Evolutionary conservation across 371 early-diverging fungal genomes (phyloP), one percentile per base, ranked within the genome.

Genomic region (Coemansia sp.): DNA sequence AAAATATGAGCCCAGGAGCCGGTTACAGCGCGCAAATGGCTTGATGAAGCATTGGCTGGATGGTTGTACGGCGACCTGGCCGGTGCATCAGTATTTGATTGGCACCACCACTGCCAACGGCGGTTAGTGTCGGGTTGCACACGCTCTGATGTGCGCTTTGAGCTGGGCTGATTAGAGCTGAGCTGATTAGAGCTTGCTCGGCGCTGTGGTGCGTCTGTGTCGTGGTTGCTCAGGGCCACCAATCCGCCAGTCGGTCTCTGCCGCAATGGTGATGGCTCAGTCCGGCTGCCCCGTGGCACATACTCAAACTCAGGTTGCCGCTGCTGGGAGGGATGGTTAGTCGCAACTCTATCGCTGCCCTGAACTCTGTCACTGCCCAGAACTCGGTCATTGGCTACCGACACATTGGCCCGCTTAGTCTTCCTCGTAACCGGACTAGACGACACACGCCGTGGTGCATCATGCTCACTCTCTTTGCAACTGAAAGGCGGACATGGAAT

Each of bases 1-100:
- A 63, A 66, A 14, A 74, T 51, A 40, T 74, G 75, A 1, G 67
- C 61, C 75, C 75, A 74, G 2, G 71, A 67, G 26, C 66, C 70
- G 11, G 11, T 47, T 3, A 47, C 6, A 16, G 50, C 34, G 14
- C 31, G 48, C 29, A 26, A 14, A 26, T 48, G 18, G 29, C 50
- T 16, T 3, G 48, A 29, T 21, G 61, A 18, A 7, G 31, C 31
- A 7, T 31, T 31, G 27, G 27, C 29, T 34, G 34, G 34, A 3
- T 8, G 3, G 48, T 48, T 60, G 48, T 60, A 60, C 21, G 47
- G 27, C 7, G 48, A 60, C 10, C 21, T 13, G 26, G 27, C 48
- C 29, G 60, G 47, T 31, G 48, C 60, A 42, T 29, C 29, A 5
- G 37, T 26, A 11, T 37, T 26, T 42, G 59, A 34, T 13, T 40